phyloP scores from a whole-genome alignment of 495 filamentous ascomycete genomes.

The Bombardia bombarda region DNA sequence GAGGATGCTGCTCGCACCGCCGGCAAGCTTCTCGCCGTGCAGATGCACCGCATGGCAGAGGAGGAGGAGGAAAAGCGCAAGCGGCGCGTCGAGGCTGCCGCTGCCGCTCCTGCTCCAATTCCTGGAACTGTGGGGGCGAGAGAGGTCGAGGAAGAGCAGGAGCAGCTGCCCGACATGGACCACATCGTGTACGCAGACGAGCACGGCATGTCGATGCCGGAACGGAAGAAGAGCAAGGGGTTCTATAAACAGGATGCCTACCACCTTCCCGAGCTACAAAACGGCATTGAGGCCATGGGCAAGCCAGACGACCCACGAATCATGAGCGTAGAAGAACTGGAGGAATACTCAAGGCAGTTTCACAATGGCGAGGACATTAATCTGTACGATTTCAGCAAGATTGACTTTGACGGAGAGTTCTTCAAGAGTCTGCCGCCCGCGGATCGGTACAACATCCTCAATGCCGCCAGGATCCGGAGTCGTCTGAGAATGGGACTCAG shows the following conservation, averaged over 20 bases:
- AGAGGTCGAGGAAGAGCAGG: constrained; percentile 49
- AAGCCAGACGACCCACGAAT: constrained; percentile 85
- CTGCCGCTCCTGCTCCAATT: background rate
- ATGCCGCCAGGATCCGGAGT: constrained; percentile 80
- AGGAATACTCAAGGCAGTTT: constrained; percentile 88
- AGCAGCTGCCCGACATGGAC: constrained; percentile 51
- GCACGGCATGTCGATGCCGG: constrained; percentile 66
- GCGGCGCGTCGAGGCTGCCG: constrained; percentile 27
- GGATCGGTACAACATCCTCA: constrained; percentile 95
- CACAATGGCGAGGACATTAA: constrained; percentile 92
- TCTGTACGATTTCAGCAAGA: constrained; percentile 97
- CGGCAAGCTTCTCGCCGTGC: constrained; percentile 79
- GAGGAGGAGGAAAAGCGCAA: constrained; percentile 65
- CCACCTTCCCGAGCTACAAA: constrained; percentile 78
- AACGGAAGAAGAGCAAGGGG: constrained; percentile 63
- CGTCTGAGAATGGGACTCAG: constrained; percentile 89
- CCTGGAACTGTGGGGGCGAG: constrained; percentile 4
- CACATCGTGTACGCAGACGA: constrained; percentile 85
- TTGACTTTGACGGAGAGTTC: constrained; percentile 91
- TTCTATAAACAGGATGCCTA: constrained; percentile 92
- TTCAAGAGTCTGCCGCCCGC: constrained; percentile 82
- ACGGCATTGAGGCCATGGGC: constrained; percentile 73
- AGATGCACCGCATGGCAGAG: constrained; percentile 83
- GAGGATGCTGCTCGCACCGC: constrained; percentile 92
- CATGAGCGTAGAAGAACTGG: constrained; percentile 87